Evolutionary conservation across 2,329 filamentous ascomycete genomes (phyloP).

Genomic region (Achaetomium macrosporum): DNA sequence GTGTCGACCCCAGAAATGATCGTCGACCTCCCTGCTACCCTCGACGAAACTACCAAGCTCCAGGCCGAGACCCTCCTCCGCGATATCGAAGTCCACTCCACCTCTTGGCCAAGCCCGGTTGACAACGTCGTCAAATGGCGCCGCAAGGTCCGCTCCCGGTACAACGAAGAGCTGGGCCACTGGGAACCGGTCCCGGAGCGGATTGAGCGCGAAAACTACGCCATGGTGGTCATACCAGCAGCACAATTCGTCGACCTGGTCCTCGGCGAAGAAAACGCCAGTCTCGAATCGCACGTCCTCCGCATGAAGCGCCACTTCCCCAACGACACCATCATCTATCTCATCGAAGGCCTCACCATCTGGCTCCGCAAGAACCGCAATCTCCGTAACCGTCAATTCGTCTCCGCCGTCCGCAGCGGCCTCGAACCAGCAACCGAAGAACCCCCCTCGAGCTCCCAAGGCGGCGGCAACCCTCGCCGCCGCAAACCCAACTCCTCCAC

Average conservation of each 20-base stretch:
- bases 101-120: constrained; percentile 40
- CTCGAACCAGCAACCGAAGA: constrained; percentile 29
- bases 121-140: constrained; percentile 60
- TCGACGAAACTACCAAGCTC: constrained; percentile 43
- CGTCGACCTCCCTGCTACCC: constrained; percentile 56
- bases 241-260: constrained; percentile 60
- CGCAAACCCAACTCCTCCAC: constrained; percentile 28
- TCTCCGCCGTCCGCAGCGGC: constrained; percentile 53
- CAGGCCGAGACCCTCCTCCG: constrained; percentile 47
- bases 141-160: constrained; percentile 58
- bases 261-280: constrained; percentile 39
- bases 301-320: constrained; percentile 50
- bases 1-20: constrained; percentile 72
- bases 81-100: constrained; percentile 43
- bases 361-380: constrained; percentile 67
- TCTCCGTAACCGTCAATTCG: constrained; percentile 61
- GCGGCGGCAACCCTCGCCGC: constrained; percentile 13
- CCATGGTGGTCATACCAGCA: constrained; percentile 56
- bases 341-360: constrained; percentile 61
- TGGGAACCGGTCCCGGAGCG: constrained; percentile 58
- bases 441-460: constrained; percentile 11
- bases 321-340: constrained; percentile 54
- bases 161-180: constrained; percentile 52
- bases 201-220: constrained; percentile 53
- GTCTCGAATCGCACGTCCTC: constrained; percentile 54